Evolutionary conservation across 2,329 filamentous ascomycete genomes (phyloP), one percentile per base, ranked within the genome.

Genomic region (Blastomyces gilchristii): DNA sequence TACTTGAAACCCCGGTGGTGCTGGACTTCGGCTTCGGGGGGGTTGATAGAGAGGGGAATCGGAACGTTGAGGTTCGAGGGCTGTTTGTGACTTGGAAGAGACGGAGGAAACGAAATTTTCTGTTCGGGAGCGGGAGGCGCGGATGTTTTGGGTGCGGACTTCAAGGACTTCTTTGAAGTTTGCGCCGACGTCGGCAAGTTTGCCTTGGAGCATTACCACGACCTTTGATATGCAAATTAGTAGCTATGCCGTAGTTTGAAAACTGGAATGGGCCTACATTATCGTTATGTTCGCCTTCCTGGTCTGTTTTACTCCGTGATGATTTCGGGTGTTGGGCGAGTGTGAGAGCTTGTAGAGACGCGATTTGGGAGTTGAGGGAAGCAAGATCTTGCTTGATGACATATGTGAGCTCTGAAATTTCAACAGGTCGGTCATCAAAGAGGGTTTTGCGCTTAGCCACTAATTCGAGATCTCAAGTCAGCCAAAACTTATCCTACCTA

Each of bases 111-210:
- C 91, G 71, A 99, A 99, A 72, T 97, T 96, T 77, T 97, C 94
- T 28, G 94, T 97, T 68, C 94, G 82, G 56, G 90, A 91, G 64
- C 91, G 83, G 63, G 90, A 95, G 2, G 93, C 94, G 76, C 97
- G 94, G 67, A 99, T 96, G 75, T 97, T 99, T 81, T 96, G 96
- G 61, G 94, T 97, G 64, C 94, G 86, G 52, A 96, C 90, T 75
- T 99, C 94, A 11, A 99, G 82, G 6, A 97, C 93, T 70, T 97
- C 93, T 77, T 97, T 97, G 83, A 99, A 97, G 75, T 93, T 96
- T 66, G 88, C 90, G 34, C 89, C 90, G 3, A 99, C 93, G 71
- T 96, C 91, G 49, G 91, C 93, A 50, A 97, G 81, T 72, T 94
- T 94, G 66, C 91, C 90, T 77, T 97, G 91, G 22, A 97, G 80